Percentiles rank a stretch among this genome's conserved stretches.
Evolutionary conservation across 257 asterid genomes (phyloP).

Genomic region (Lantana camara): DNA sequence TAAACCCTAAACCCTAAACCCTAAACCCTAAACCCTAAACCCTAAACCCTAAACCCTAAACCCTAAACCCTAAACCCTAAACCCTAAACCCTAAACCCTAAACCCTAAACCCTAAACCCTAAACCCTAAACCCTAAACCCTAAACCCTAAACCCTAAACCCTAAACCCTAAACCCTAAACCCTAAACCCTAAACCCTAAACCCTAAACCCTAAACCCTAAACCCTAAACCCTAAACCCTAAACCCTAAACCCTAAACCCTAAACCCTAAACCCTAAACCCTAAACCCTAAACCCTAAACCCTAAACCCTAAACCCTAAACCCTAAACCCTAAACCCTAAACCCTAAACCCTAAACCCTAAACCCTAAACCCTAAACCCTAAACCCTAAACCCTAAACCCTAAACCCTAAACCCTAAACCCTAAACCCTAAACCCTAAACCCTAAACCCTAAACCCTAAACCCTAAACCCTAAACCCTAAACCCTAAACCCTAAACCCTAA

Average conservation of each 20-base stretch:
- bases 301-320: background rate
- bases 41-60: background rate
- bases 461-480: background rate
- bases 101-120: conserved; percentile 4
- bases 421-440: conserved; percentile 14
- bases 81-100: conserved; percentile 4
- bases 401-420: conserved; percentile 4
- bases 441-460: background rate
- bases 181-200: conserved; percentile 4
- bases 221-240: conserved; percentile 4
- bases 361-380: conserved; percentile 4
- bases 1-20: conserved; percentile 4
- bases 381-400: conserved; percentile 4
- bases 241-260: background rate
- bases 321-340: conserved; percentile 1
- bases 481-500: background rate
- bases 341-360: conserved; percentile 1
- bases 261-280: conserved; percentile 4
- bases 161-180: conserved; percentile 4
- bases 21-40: conserved; percentile 4
- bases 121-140: conserved; percentile 4
- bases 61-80: conserved; percentile 1
- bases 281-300: background rate
- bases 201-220: background rate
- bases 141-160: conserved; percentile 4